Percentiles rank a stretch among this genome's conserved stretches.
Evolutionary conservation across 345 rosid genomes (phyloP).

Genomic region (Salix koriyanagi): DNA sequence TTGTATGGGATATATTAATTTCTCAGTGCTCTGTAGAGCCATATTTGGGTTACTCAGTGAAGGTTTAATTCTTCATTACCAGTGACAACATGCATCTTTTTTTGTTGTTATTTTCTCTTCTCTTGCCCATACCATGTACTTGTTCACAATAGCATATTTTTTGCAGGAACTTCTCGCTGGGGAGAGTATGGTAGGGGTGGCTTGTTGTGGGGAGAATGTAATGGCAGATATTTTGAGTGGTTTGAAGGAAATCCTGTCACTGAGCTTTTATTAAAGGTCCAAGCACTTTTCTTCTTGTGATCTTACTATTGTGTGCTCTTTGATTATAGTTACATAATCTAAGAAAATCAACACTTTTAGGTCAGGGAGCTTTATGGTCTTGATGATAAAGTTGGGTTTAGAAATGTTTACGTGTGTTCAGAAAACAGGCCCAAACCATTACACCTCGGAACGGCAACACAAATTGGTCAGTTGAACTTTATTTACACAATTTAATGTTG

Average conservation of each 20-base stretch:
- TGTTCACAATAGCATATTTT: constrained; percentile 8
- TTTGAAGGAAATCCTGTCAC: constrained; percentile 69
- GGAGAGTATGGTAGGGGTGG: constrained; percentile 98
- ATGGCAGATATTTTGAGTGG: constrained; percentile 77
- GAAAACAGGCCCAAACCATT: constrained; percentile 78
- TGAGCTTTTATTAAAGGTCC: constrained; percentile 66
- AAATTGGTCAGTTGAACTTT: constrained; percentile 61
- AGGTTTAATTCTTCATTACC: background rate
- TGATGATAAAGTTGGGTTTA: constrained; percentile 58
- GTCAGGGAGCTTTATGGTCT: constrained; percentile 96
- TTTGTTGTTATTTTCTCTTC: background rate
- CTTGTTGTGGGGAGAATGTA: constrained; percentile 92
- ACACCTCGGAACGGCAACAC: constrained; percentile 91
- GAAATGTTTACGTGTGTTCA: constrained; percentile 71
- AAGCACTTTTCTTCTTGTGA: background rate
- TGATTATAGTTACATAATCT: constrained; percentile 4
- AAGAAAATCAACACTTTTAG: constrained; percentile 26
- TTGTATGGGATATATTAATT: background rate
- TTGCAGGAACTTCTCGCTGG: constrained; percentile 88
- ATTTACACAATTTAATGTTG: constrained; percentile 4
- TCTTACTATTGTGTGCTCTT: background rate
- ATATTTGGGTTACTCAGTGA: background rate
- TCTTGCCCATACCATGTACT: background rate
- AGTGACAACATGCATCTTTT: background rate
- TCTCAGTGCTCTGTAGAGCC: background rate